phyloP scores from a whole-genome alignment of 176 grass and related monocot genomes.

The Poa pratensis region DNA sequence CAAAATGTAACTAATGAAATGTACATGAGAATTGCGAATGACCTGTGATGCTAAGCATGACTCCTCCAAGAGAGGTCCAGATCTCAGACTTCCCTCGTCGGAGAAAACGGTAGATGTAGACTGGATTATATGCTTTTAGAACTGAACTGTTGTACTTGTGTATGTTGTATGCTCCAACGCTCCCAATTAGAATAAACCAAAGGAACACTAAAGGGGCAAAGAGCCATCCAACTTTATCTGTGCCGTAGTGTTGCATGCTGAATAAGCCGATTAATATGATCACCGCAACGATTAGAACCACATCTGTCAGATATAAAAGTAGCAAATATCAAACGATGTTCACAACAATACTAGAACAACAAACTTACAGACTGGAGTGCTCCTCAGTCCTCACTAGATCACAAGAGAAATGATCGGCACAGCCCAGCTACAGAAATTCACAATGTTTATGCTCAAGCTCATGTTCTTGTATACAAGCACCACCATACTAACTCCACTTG shows the following conservation, averaged over 20 bases:
- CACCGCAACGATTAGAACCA: constrained; percentile 65
- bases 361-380: background rate
- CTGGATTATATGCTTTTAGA: constrained; percentile 77
- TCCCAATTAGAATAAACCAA: constrained; percentile 85
- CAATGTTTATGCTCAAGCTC: constrained; percentile 18
- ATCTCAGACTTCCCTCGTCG: constrained; percentile 50
- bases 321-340: constrained; percentile 24
- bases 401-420: background rate
- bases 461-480: background rate
- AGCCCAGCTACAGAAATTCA: constrained; percentile 22
- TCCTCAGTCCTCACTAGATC: constrained; percentile 25
- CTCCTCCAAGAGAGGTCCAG: constrained; percentile 89
- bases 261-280: constrained; percentile 83
- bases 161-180: constrained; percentile 71
- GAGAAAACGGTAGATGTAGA: constrained; percentile 67
- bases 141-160: constrained; percentile 73
- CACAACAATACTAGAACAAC: constrained; percentile 10
- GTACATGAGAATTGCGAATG: constrained; percentile 16
- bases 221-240: constrained; percentile 83
- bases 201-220: constrained; percentile 84
- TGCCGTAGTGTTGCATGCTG: constrained; percentile 87
- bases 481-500: background rate
- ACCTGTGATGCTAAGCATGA: constrained; percentile 95
- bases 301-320: constrained; percentile 60
- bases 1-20: constrained; percentile 24